Evolutionary conservation across 805 yeast species (phyloP).

Genomic region (Nakazawaea populi): DNA sequence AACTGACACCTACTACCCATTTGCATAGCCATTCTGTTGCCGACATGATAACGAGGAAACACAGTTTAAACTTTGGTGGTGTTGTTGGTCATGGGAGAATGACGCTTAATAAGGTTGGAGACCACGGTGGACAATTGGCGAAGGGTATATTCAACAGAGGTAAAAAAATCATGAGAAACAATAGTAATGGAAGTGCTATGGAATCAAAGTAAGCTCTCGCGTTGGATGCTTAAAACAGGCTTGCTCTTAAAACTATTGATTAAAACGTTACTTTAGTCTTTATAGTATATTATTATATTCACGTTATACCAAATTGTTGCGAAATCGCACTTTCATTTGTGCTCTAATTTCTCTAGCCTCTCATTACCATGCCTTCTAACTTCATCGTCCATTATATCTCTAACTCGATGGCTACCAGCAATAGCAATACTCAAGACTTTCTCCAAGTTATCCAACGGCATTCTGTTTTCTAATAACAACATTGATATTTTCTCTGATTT

Average conservation of each 20-base stretch:
- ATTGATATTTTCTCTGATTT: slow-evolving; percentile 72
- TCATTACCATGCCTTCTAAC: slow-evolving; percentile 71
- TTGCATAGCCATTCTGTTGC: slow-evolving; percentile 33
- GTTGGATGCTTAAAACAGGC: too few relatives aligned
- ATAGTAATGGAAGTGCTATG: slow-evolving; percentile 1
- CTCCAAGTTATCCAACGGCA: slow-evolving; percentile 79
- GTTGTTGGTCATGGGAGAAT: slow-evolving; percentile 40
- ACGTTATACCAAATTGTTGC: too few relatives aligned
- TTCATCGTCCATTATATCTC: slow-evolving; percentile 81
- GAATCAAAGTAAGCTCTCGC: neutral
- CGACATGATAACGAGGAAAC: slow-evolving; percentile 40
- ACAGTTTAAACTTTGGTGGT: slow-evolving; percentile 36
- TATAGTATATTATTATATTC: too few relatives aligned
- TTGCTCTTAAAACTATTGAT: too few relatives aligned
- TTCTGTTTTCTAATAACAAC: slow-evolving; percentile 72
- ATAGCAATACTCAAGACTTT: slow-evolving; percentile 74
- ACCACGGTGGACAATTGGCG: slow-evolving; percentile 43
- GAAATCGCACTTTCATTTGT: slow-evolving; percentile 3
- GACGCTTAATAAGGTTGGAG: slow-evolving; percentile 44
- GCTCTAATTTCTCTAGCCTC: slow-evolving; percentile 37
- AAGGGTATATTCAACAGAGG: slow-evolving; percentile 53
- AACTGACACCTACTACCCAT: slow-evolving; percentile 40
- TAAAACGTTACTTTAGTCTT: too few relatives aligned
- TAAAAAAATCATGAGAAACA: slow-evolving; percentile 39
- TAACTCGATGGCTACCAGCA: slow-evolving; percentile 78